Evolutionary conservation across 768 basidiomycete species (phyloP), one percentile per base, ranked within the genome.

Genomic region (Termitomyces sp.): DNA sequence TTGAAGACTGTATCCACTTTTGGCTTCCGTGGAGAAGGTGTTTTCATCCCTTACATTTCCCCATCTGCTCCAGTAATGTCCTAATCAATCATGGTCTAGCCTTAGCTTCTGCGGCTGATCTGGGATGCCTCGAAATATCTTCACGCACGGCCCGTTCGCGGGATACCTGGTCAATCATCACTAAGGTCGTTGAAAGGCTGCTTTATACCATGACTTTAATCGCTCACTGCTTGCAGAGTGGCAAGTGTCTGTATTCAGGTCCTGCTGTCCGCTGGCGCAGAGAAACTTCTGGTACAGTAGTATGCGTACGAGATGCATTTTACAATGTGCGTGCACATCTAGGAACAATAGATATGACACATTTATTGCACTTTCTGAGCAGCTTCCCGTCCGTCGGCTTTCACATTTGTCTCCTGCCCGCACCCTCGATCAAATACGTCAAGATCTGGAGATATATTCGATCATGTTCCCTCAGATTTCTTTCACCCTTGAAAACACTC

Each of bases 21-120:
- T 74, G 95, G 95, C 0, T 96, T 93, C 74, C 84, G 95, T 64
- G 95, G 95, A 40, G 95, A 98, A 89, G 94, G 95, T 91, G 65
- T 18, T 1, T 28, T 40, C 26, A 18, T n/a, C 16, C 23, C 28
- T 13, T n/a, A 20, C 43, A 35, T 23, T 48, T 18, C n/a, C 50
- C 41, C 20, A 23, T 47, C 9, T 36, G n/a, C 14, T 18, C 16
- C 16, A 28, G 23, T 38, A 6, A 20, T 32, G 30, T 8, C 50
- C 13, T 32, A 36, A 20, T 33, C 36, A 38, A 20, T 33, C 33
- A 20, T 33, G 28, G 2, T 55, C 43, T 62, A 95, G 95, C 95
- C 3, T 72, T 97, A 55, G 88, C 92, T 18, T 95, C 94, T 50
- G 84, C 88, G 57, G 88, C 88, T 36, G 86, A 93, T 65, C 67